These are phyloP conservation scores for Salix arbutifolia DNA, from an alignment of 345 rosid species.

Conservation along the genomic window DNA sequence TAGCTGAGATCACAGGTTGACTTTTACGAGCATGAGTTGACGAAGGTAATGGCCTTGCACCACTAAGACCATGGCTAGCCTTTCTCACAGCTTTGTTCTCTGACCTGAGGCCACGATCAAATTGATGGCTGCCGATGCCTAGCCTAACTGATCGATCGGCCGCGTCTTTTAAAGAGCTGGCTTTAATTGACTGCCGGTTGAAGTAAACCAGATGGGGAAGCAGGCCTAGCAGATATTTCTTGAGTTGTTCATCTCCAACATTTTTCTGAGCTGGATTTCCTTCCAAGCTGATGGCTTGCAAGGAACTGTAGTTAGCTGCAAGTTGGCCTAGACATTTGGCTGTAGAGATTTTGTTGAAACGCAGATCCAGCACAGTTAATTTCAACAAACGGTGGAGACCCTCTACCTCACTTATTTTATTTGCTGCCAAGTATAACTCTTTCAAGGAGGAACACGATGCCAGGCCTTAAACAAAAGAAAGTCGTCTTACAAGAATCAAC, in stretches of 20 bases:
- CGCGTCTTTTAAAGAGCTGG: conserved; percentile 50
- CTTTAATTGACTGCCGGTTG: conserved; percentile 70
- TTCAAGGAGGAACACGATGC: conserved; percentile 93
- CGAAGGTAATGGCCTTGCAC: conserved; percentile 40
- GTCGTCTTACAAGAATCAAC: not conserved
- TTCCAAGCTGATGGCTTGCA: conserved; percentile 94
- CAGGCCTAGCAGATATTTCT: conserved; percentile 71
- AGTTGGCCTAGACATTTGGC: conserved; percentile 87
- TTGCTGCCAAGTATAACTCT: conserved; percentile 91
- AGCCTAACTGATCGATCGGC: conserved; percentile 60
- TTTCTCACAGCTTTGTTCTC: conserved; percentile 60
- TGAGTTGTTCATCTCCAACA: conserved; percentile 90
- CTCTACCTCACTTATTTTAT: conserved; percentile 86
- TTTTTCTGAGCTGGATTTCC: conserved; percentile 97
- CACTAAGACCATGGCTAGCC: conserved; percentile 45
- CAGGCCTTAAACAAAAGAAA: conserved; percentile 43
- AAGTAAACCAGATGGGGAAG: conserved; percentile 76
- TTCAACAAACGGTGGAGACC: conserved; percentile 95
- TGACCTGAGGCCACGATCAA: conserved; percentile 58
- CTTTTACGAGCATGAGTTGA: conserved; percentile 40
- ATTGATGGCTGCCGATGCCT: conserved; percentile 53
- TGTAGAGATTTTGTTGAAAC: conserved; percentile 84
- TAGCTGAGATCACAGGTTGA: conserved; percentile 40
- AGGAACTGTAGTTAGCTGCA: conserved; percentile 90
- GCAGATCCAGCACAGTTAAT: conserved; percentile 72